A percentile compares a stretch with the other conserved stretches of the same genome.
phyloP scores from a whole-genome alignment of 805 yeast genomes.

The Candida krabiensis region DNA sequence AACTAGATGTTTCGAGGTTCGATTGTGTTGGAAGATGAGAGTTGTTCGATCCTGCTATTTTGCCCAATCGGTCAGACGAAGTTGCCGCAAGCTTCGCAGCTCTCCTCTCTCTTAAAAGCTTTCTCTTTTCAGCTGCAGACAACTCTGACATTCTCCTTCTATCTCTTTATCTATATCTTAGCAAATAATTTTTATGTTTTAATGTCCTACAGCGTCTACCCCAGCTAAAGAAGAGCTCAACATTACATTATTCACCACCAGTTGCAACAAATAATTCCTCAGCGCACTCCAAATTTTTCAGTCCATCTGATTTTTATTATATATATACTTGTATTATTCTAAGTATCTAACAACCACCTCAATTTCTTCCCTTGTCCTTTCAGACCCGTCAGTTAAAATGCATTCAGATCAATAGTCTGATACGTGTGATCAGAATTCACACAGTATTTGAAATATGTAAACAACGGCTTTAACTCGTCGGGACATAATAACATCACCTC shows the following conservation, averaged over 20 bases:
- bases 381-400: too few relatives aligned
- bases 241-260: too few relatives aligned
- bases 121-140: slow-evolving; percentile 58
- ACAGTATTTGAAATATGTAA: slow-evolving; percentile 18
- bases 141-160: slow-evolving; percentile 38
- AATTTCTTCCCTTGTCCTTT: too few relatives aligned
- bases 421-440: slow-evolving; percentile 17
- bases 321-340: too few relatives aligned
- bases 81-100: slow-evolving; percentile 60
- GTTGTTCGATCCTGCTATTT: slow-evolving; percentile 42
- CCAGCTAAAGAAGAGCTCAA: too few relatives aligned
- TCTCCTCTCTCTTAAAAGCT: slow-evolving; percentile 60
- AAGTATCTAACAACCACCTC: too few relatives aligned
- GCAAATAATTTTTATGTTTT: too few relatives aligned
- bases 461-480: slow-evolving; percentile 19
- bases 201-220: too few relatives aligned
- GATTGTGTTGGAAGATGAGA: slow-evolving; percentile 37
- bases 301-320: too few relatives aligned
- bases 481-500: slow-evolving; percentile 17
- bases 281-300: too few relatives aligned
- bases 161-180: background rate
- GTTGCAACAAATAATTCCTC: too few relatives aligned
- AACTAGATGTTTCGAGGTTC: slow-evolving; percentile 26
- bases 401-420: slow-evolving; percentile 14
- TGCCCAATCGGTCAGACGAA: slow-evolving; percentile 53